Percentiles rank a stretch among this genome's conserved stretches.
Conservation (phyloP, 169 alveolate genomes). For the Plasmodium vinckei region DNA sequence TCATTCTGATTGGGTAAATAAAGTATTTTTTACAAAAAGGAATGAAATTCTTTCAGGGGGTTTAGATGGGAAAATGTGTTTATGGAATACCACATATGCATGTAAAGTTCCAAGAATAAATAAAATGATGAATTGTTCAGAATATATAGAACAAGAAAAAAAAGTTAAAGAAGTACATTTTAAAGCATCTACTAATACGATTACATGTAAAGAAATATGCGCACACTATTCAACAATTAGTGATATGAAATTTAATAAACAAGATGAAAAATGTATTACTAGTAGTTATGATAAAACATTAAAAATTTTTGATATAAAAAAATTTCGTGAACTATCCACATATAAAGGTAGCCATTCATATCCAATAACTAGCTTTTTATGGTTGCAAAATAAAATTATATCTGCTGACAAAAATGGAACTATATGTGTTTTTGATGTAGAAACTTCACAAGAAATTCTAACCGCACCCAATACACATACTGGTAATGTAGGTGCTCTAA, state of each 20-base stretch:
- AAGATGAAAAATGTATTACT: slow-evolving; percentile 66
- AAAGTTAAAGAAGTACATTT: slow-evolving; percentile 49
- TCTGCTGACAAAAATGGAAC: slow-evolving; percentile 74
- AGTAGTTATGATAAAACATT: slow-evolving; percentile 77
- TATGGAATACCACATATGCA: slow-evolving; percentile 63
- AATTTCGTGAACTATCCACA: slow-evolving; percentile 33
- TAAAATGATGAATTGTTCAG: slow-evolving; percentile 71
- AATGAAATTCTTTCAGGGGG: slow-evolving; percentile 78
- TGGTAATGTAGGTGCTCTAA: slow-evolving; percentile 74
- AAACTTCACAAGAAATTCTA: slow-evolving; percentile 54
- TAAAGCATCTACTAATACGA: slow-evolving; percentile 64
- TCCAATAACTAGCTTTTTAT: slow-evolving; percentile 74
- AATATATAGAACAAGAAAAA: slow-evolving; percentile 65
- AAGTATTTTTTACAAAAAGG: slow-evolving; percentile 72
- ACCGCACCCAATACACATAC: slow-evolving; percentile 51
- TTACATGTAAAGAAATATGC: slow-evolving; percentile 68
- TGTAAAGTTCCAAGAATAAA: slow-evolving; percentile 56
- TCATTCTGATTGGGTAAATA: slow-evolving; percentile 71
- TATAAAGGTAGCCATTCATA: slow-evolving; percentile 62
- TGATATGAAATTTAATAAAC: slow-evolving; percentile 77
- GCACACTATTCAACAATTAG: slow-evolving; percentile 77
- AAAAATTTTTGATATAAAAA: slow-evolving; percentile 69
- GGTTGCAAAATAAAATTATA: slow-evolving; percentile 71
- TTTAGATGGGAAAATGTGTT: slow-evolving; percentile 75
- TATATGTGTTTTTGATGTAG: slow-evolving; percentile 57